Conservation (phyloP, 345 rosid genomes). For the Populus simonii region DNA sequence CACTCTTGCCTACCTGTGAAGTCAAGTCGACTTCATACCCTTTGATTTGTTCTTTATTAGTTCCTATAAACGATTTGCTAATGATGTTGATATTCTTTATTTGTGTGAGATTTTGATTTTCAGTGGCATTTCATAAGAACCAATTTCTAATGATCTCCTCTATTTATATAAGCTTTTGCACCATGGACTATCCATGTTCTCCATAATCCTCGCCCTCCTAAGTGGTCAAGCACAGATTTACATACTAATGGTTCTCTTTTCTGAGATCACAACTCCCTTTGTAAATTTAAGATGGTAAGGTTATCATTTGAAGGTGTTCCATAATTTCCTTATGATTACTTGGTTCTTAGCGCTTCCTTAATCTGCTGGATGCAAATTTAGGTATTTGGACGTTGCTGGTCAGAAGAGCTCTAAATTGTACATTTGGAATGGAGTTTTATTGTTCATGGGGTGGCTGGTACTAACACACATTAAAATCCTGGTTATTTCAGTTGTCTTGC, state of each 20-base stretch:
- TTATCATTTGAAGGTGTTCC: not conserved
- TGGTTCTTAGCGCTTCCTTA: not conserved
- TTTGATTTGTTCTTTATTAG: not conserved
- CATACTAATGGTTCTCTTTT: conserved; percentile 74
- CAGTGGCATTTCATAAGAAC: too few relatives aligned
- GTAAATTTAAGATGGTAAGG: conserved; percentile 80
- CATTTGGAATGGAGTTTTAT: conserved; percentile 56
- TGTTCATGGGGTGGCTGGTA: conserved; percentile 93
- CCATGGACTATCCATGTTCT: conserved; percentile 72
- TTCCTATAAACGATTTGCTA: not conserved
- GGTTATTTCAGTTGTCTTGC: conserved; percentile 3
- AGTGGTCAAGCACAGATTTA: conserved; percentile 77
- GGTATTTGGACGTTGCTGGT: conserved; percentile 80
- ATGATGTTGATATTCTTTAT: not conserved
- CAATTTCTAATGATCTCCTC: not conserved
- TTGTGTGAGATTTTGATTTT: not conserved
- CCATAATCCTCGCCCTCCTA: conserved; percentile 57
- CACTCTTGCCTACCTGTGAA: not conserved
- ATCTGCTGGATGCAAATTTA: conserved; percentile 19
- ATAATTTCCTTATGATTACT: not conserved
- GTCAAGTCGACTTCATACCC: not conserved
- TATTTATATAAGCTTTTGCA: conserved; percentile 52
- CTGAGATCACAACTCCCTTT: conserved; percentile 76
- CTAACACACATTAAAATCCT: conserved; percentile 14
- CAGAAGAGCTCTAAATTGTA: conserved; percentile 59